Conservation (phyloP, 116 monocot genomes). For the Phalaenopsis hybrid region DNA sequence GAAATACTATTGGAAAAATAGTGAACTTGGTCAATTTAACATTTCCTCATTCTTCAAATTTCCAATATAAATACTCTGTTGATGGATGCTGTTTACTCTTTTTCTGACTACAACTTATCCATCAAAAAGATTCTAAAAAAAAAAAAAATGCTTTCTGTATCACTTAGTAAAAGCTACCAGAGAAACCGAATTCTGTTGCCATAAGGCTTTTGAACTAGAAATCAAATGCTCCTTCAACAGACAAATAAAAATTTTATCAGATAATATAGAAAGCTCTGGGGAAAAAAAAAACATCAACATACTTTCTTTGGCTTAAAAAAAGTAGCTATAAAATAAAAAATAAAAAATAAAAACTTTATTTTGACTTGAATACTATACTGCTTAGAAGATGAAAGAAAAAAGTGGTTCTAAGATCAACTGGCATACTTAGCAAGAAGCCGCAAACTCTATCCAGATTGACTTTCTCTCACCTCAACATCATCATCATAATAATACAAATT, state of each 20-base stretch:
- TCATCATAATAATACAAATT: too few species aligned
- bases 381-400: not conserved
- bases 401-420: too few species aligned
- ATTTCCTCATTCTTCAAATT: not conserved
- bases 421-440: too few species aligned
- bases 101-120: not conserved
- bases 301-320: not conserved
- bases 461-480: too few species aligned
- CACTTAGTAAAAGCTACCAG: not conserved
- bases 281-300: not conserved
- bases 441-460: too few species aligned
- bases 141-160: not conserved
- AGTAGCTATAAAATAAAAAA: too few species aligned
- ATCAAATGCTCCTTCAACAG: not conserved
- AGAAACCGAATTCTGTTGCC: not conserved
- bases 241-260: not conserved
- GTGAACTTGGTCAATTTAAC: not conserved
- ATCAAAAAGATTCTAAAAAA: not conserved
- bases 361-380: not conserved
- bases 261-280: too few species aligned
- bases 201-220: not conserved
- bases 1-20: not conserved
- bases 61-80: not conserved
- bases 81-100: not conserved
- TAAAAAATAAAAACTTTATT: not conserved